Conservation (phyloP, 2,329 filamentous ascomycete genomes). For the Huntiella bhutanensis region DNA sequence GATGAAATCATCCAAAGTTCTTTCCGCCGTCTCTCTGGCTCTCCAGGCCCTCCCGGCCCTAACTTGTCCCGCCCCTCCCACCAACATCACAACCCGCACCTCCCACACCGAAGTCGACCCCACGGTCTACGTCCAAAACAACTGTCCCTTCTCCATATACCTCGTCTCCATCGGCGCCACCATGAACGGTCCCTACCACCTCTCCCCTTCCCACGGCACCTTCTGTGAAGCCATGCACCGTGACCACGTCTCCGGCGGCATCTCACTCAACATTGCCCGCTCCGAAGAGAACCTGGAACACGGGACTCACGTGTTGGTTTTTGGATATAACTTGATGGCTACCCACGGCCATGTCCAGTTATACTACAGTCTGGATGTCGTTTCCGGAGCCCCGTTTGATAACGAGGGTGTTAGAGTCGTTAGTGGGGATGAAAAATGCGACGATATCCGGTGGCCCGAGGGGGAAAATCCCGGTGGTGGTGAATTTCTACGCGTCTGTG, state of each 20-base stretch:
- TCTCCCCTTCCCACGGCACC: slow-evolving; percentile 15
- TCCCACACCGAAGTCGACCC: not conserved
- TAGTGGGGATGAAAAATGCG: slow-evolving; percentile 18
- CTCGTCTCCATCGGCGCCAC: slow-evolving; percentile 22
- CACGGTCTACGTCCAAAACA: slow-evolving; percentile 20
- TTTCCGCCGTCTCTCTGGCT: too few species aligned
- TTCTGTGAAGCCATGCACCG: slow-evolving; percentile 20
- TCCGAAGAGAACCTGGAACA: slow-evolving; percentile 20
- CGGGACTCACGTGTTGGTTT: slow-evolving; percentile 21
- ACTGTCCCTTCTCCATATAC: slow-evolving; percentile 19
- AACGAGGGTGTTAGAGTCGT: slow-evolving; percentile 18
- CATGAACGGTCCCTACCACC: slow-evolving; percentile 15
- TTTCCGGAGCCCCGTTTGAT: slow-evolving; percentile 22
- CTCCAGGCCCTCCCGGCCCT: too few species aligned
- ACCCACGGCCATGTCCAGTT: slow-evolving; percentile 12
- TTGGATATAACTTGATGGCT: slow-evolving; percentile 21
- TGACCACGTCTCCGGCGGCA: slow-evolving; percentile 22
- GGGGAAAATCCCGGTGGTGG: slow-evolving; percentile 20
- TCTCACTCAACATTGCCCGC: slow-evolving; percentile 22
- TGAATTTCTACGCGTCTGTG: slow-evolving; percentile 16
- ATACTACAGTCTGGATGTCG: slow-evolving; percentile 23
- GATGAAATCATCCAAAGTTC: not conserved
- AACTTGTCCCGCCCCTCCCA: not conserved
- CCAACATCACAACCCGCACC: not conserved
- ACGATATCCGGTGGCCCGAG: slow-evolving; percentile 19